Percentiles rank a stretch among this genome's conserved stretches.
These are phyloP conservation scores for Ceratocystis ficicola DNA, from an alignment of 2,329 filamentous ascomycete species.

Conservation along the genomic window DNA sequence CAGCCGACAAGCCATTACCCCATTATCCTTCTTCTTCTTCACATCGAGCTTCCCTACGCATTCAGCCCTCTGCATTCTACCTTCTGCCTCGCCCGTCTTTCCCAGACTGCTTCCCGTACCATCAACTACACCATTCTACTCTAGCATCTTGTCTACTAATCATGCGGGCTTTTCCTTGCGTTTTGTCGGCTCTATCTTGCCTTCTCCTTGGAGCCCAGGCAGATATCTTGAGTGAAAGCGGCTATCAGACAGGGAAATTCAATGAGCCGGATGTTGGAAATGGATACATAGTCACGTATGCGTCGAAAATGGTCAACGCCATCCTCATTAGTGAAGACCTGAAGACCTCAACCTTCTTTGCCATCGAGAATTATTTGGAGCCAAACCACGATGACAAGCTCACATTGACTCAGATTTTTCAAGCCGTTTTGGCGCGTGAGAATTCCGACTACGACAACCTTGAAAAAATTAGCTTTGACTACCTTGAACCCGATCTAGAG, in stretches of 20 bases:
- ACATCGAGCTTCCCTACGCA: no score
- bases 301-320: background rate
- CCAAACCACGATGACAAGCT: background rate
- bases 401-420: background rate
- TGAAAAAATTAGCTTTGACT: no score
- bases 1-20: no score
- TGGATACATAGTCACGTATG: background rate
- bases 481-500: no score
- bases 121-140: no score
- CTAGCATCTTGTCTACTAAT: background rate
- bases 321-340: background rate
- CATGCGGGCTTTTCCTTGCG: background rate
- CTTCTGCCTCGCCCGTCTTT: no score
- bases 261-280: background rate
- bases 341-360: background rate
- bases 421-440: no score
- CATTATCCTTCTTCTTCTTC: no score
- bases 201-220: background rate
- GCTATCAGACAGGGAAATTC: background rate
- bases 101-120: no score
- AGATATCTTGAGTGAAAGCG: background rate
- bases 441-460: rapidly evolving
- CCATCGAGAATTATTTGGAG: background rate
- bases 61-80: no score
- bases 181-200: background rate